phyloP scores from a whole-genome alignment of 2,329 filamentous ascomycete species.

The Clonostachys chloroleuca region DNA sequence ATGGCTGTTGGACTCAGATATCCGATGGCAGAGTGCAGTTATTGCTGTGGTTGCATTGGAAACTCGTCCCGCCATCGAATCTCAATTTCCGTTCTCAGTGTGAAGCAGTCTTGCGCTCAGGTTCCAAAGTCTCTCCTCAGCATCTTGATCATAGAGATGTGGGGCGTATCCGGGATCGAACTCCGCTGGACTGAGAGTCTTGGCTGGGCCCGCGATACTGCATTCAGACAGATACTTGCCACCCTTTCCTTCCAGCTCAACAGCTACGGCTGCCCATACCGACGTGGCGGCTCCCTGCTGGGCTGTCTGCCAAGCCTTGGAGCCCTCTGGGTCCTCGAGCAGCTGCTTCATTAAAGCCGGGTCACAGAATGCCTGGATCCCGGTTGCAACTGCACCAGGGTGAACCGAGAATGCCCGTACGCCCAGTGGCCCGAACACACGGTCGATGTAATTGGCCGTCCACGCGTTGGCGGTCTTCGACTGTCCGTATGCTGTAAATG shows the following conservation, averaged over 20 bases:
- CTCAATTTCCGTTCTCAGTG: too few species aligned
- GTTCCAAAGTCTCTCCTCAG: too few species aligned
- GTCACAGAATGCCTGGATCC: neutral
- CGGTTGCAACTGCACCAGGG: neutral
- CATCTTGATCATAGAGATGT: too few species aligned
- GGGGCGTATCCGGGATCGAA: too few species aligned
- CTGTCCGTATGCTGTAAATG: neutral
- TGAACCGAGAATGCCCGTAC: neutral
- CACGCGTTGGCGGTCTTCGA: neutral
- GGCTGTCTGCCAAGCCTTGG: neutral
- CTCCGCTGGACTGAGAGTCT: too few species aligned
- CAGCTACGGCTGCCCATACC: neutral
- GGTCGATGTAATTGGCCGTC: neutral
- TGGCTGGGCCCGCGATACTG: too few species aligned
- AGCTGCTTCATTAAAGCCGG: neutral
- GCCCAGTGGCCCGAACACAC: neutral
- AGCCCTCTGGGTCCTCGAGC: neutral
- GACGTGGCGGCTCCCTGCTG: neutral
- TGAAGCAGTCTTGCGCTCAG: too few species aligned
- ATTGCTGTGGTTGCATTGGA: too few species aligned
- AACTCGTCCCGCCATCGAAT: too few species aligned
- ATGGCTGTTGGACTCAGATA: too few species aligned
- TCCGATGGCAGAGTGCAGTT: too few species aligned
- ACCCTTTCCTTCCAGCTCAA: neutral
- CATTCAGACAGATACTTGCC: neutral